Conservation (phyloP, 352 stramenopile genomes). For the Pythium dissotocum region DNA sequence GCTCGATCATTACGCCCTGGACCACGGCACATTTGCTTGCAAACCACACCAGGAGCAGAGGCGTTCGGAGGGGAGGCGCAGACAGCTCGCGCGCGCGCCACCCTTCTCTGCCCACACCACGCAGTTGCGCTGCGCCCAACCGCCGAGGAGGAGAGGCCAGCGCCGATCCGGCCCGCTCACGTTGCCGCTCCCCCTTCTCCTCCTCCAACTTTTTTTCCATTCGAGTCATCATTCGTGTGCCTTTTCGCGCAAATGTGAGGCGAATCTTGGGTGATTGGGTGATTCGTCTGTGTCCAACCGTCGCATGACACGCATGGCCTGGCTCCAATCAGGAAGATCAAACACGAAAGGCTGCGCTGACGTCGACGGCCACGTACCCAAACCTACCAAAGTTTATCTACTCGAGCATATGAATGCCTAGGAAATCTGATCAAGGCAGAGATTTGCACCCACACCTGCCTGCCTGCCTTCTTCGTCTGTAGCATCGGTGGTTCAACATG, state of each 20-base stretch:
- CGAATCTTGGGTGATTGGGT: constrained; percentile 31
- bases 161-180: constrained; percentile 2
- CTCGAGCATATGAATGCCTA: constrained; percentile 8
- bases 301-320: constrained; percentile 23
- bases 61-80: neutral
- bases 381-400: constrained; percentile 15
- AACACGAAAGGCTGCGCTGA: constrained; percentile 27
- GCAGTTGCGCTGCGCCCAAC: constrained; percentile 4
- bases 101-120: constrained; percentile 14
- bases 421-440: neutral
- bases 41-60: neutral
- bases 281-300: constrained; percentile 20
- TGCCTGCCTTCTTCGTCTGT: no score
- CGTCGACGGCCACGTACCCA: constrained; percentile 18
- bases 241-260: constrained; percentile 19
- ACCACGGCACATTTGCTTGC: neutral
- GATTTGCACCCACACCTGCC: no score
- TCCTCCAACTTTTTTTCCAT: neutral
- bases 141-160: neutral
- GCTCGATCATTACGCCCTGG: neutral
- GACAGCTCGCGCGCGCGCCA: neutral
- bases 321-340: constrained; percentile 21
- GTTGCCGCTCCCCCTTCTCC: constrained; percentile 2
- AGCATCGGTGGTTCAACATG: no score
- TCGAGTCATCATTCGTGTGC: constrained; percentile 10